phyloP scores from a whole-genome alignment of 441 rosid species.

The Populus hybrid region DNA sequence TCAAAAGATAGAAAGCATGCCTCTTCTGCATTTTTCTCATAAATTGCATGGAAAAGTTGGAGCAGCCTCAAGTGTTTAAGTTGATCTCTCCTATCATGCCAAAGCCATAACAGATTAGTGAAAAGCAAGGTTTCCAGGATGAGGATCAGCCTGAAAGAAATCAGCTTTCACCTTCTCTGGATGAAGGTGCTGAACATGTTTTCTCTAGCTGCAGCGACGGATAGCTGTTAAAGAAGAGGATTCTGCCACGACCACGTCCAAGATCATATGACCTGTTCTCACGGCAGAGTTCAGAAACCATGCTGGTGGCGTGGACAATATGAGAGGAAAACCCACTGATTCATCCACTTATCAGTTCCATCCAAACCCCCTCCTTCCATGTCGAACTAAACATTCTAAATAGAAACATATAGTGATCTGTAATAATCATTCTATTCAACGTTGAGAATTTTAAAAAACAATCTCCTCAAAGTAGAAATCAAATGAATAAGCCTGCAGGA shows the following conservation, averaged over 20 bases:
- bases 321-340: neutral
- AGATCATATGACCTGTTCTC: too few relatives aligned
- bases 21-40: neutral
- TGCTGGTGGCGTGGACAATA: too few relatives aligned
- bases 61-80: neutral
- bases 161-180: neutral
- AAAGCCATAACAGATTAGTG: neutral
- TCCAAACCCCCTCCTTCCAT: too few relatives aligned
- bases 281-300: too few relatives aligned
- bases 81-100: neutral
- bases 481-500: neutral
- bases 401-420: neutral
- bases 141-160: neutral
- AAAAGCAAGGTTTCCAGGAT: neutral
- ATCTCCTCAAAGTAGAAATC: neutral
- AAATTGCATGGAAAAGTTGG: neutral
- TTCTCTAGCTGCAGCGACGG: neutral
- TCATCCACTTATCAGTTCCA: neutral
- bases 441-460: neutral
- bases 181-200: too few relatives aligned
- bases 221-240: neutral
- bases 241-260: too few relatives aligned
- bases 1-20: neutral
- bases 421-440: neutral
- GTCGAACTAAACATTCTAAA: too few relatives aligned